phyloP scores from a whole-genome alignment of 805 yeast genomes.

The Pichia cabralensis region DNA sequence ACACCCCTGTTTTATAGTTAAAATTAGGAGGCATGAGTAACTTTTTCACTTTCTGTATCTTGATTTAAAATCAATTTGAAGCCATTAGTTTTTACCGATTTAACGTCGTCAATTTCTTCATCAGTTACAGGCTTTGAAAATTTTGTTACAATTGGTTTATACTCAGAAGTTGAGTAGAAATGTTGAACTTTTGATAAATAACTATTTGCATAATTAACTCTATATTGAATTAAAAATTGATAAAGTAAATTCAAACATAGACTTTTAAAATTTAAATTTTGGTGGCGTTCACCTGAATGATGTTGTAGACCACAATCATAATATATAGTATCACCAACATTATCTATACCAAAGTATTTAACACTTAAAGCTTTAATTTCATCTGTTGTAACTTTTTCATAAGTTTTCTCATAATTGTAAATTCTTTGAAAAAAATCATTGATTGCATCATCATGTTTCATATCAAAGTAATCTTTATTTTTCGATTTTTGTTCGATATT shows the following conservation, averaged over 20 bases:
- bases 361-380: constrained; percentile 23
- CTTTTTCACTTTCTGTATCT: too few species aligned
- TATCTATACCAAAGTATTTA: constrained; percentile 23
- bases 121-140: constrained; percentile 11
- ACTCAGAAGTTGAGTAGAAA: constrained; percentile 22
- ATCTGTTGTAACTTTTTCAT: constrained; percentile 27
- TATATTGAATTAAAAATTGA: constrained; percentile 26
- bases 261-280: constrained; percentile 16
- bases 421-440: constrained; percentile 51
- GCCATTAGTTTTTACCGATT: too few species aligned
- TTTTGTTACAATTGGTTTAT: constrained; percentile 18
- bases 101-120: constrained; percentile 4
- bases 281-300: constrained; percentile 21
- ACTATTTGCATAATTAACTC: constrained; percentile 22
- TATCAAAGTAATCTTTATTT: constrained; percentile 49
- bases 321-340: constrained; percentile 27
- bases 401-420: constrained; percentile 35
- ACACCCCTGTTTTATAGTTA: too few species aligned
- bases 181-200: constrained; percentile 25
- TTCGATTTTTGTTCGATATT: constrained; percentile 57
- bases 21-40: too few species aligned
- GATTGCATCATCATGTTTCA: constrained; percentile 43
- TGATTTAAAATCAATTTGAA: too few species aligned
- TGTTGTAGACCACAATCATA: constrained; percentile 25
- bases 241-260: constrained; percentile 21